Base-by-base conservation (phyloP, 345 rosid genomes). In the Carallia pectinifolia region DNA sequence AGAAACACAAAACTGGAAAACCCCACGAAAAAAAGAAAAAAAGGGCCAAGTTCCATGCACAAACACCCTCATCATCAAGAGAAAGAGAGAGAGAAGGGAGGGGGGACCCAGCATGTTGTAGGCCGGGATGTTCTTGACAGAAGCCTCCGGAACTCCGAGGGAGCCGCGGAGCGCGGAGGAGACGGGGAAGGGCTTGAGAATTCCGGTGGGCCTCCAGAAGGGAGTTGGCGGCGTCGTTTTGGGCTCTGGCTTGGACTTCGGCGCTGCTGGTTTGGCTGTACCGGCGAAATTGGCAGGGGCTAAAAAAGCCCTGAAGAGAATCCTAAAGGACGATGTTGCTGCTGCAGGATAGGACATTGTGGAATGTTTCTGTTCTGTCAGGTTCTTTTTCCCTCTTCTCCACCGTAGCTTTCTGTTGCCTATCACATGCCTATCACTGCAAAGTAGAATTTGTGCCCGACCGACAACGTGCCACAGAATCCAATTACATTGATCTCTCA, bases 81-180 rank as follows among this genome's bases (percentile, higher is more conserved):
- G 38, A 16, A 53, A 2, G 40, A 5, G 31, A 38, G 7, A n/a
- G 23, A 48, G 65, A 37, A 33, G 1, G 47, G 17, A 34, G 37
- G 50, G 5, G 23, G 29, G 29, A 93, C 98, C 98, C 89, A 97
- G 73, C 83, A 91, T 93, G 85, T 88, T 82, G 72, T 91, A 81
- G 64, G 76, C 54, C 98, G 97, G 91, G 70, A 91, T 81, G 84
- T 80, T 73, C 81, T 92, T 89, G 66, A 87, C 84, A 34, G 96
- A 88, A 75, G 86, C 76, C 68, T 88, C 87, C 6, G 82, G 64
- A 31, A 81, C 71, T 10, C 96, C 93, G 17, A 93, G 87, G 82
- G 91, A 84, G 53, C 58, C 71, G 36, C 85, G 74, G 27, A 89
- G 88, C 30, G 84, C 92, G n/a, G 88, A 86, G 27, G 97, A 91